Evolutionary conservation across 768 basidiomycete species (phyloP).

Genomic region (Leccinum variicolor): DNA sequence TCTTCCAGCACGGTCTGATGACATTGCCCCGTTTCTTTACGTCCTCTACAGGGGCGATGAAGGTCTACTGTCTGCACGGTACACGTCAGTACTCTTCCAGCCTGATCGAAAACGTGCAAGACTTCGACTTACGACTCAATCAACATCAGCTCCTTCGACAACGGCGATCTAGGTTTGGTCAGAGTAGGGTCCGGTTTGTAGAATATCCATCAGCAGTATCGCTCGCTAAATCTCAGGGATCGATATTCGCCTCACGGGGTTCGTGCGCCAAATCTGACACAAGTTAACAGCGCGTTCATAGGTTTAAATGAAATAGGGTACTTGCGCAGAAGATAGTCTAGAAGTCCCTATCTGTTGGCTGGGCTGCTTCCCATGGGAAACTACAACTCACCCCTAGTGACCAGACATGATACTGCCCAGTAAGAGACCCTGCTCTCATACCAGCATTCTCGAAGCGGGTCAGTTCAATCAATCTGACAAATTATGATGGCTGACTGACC

Average conservation of each 20-base stretch:
- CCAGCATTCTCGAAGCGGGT: constrained; percentile 49
- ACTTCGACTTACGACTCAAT: constrained; percentile 15
- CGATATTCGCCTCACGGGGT: constrained; percentile 6
- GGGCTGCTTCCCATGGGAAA: constrained; percentile 19
- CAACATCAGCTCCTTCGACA: not conserved
- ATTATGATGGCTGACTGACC: constrained; percentile 41
- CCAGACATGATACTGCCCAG: constrained; percentile 54
- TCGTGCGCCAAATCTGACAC: constrained; percentile 14
- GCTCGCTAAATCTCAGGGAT: constrained; percentile 20
- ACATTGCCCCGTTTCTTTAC: not conserved
- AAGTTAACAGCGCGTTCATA: constrained; percentile 5
- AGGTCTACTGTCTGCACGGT: constrained; percentile 9
- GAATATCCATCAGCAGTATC: constrained; percentile 12
- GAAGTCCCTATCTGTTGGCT: not conserved
- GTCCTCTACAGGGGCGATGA: not conserved
- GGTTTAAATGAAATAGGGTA: constrained; percentile 8
- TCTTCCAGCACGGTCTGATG: not conserved
- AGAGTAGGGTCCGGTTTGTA: not conserved
- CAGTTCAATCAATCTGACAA: constrained; percentile 1
- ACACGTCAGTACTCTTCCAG: not conserved
- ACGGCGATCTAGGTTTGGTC: not conserved
- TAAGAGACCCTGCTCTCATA: constrained; percentile 32
- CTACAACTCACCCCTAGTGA: constrained; percentile 64
- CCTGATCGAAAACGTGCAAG: too few species aligned
- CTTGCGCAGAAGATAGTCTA: not conserved